Conservation (phyloP, 257 asterid species). For the Solanum habrochaites region DNA sequence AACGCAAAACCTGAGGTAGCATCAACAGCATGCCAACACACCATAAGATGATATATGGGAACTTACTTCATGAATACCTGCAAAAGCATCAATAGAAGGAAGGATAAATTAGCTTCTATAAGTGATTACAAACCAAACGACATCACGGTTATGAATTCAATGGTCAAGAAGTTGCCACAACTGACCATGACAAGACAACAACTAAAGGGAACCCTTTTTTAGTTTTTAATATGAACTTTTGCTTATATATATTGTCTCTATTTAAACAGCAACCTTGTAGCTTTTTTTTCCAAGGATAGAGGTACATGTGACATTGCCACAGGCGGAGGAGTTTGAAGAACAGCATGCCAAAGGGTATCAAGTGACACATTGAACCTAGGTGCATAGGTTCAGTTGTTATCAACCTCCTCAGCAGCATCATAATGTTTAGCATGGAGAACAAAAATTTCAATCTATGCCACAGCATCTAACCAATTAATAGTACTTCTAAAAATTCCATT, state of each 20-base stretch:
- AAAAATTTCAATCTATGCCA: not conserved
- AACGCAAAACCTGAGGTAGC: not conserved
- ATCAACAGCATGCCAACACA: not conserved
- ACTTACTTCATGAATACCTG: conserved; percentile 99
- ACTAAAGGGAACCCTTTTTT: not conserved
- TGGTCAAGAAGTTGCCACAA: not conserved
- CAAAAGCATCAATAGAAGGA: conserved; percentile 13
- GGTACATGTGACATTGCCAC: not conserved
- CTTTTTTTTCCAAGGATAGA: not conserved
- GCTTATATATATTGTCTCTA: not conserved
- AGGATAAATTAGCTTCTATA: not conserved
- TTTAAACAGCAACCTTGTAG: not conserved
- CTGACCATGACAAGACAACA: not conserved
- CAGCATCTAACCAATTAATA: not conserved
- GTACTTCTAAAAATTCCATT: not conserved
- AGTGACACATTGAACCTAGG: not conserved
- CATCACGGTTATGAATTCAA: not conserved
- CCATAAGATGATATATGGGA: not conserved
- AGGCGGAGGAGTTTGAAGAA: not conserved
- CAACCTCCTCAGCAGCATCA: not conserved
- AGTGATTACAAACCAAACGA: not conserved
- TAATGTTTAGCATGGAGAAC: not conserved
- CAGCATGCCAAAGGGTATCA: not conserved
- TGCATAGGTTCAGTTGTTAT: not conserved
- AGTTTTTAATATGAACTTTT: not conserved